Evolutionary conservation across 2,329 filamentous ascomycete species (phyloP).

Genomic region (Nannizzia gypsea): DNA sequence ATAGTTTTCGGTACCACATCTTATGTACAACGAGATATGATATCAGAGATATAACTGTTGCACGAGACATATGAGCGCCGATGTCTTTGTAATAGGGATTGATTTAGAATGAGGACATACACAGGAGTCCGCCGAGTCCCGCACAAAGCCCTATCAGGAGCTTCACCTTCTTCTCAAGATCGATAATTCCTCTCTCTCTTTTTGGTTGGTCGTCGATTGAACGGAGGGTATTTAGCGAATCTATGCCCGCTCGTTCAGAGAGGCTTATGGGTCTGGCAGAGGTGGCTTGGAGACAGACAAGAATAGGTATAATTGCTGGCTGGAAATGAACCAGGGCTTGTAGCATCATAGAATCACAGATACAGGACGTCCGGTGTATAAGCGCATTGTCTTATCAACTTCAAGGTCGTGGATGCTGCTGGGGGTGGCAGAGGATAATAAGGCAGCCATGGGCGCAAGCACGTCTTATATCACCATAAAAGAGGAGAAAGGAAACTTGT

Average conservation of each 20-base stretch:
- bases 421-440: neutral
- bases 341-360: neutral
- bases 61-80: neutral
- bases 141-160: neutral
- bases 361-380: neutral
- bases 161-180: neutral
- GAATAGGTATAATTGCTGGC: neutral
- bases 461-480: neutral
- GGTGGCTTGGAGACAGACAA: neutral
- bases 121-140: neutral
- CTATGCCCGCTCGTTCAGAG: neutral
- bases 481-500: neutral
- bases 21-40: neutral
- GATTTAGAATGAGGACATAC: neutral
- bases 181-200: neutral
- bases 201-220: neutral
- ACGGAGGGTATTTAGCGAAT: neutral
- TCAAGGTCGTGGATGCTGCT: too few species aligned
- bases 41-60: neutral
- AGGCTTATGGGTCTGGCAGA: neutral
- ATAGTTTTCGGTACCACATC: conserved; percentile 6
- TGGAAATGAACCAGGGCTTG: neutral
- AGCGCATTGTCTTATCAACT: neutral
- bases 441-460: neutral
- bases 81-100: neutral